Evolutionary conservation across 148 eudicot genomes (phyloP).

Genomic region (Euryodendron excelsum): DNA sequence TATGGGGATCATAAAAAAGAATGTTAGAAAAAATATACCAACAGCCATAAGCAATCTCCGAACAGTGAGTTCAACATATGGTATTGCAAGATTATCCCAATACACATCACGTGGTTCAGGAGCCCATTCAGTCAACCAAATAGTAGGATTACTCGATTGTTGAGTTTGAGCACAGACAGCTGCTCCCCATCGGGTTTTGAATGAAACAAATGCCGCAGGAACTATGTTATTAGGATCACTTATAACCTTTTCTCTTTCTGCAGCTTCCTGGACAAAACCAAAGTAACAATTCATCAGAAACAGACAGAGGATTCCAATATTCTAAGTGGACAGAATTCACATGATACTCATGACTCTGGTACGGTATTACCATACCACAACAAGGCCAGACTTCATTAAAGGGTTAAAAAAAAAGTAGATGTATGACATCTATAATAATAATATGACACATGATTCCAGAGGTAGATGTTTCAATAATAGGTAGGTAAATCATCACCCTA

Average conservation of each 20-base stretch:
- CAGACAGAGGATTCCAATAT: not conserved
- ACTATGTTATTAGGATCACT: slow-evolving; percentile 73
- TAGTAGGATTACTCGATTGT: slow-evolving; percentile 78
- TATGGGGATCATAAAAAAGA: slow-evolving; percentile 94
- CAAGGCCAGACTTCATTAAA: no score
- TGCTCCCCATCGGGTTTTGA: slow-evolving; percentile 90
- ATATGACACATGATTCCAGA: no score
- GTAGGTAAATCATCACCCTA: not conserved
- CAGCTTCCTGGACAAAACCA: slow-evolving; percentile 51
- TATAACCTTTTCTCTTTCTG: slow-evolving; percentile 64
- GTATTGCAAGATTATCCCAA: slow-evolving; percentile 92
- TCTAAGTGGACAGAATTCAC: not conserved
- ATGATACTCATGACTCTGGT: not conserved
- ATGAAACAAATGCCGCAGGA: slow-evolving; percentile 98
- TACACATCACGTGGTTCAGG: slow-evolving; percentile 92
- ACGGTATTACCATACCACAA: no score
- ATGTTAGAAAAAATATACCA: slow-evolving; percentile 76
- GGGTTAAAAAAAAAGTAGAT: no score
- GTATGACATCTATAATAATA: no score
- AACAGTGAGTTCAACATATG: slow-evolving; percentile 67
- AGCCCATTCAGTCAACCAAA: slow-evolving; percentile 98
- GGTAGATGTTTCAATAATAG: no score
- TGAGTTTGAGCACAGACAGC: slow-evolving; percentile 99
- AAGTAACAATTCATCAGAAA: slow-evolving; percentile 1
- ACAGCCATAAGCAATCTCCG: slow-evolving; percentile 70